A percentile compares a stretch with the other conserved stretches of the same genome.
Conservation (phyloP, 768 basidiomycete species). For the Macrolepiota dolichaula region DNA sequence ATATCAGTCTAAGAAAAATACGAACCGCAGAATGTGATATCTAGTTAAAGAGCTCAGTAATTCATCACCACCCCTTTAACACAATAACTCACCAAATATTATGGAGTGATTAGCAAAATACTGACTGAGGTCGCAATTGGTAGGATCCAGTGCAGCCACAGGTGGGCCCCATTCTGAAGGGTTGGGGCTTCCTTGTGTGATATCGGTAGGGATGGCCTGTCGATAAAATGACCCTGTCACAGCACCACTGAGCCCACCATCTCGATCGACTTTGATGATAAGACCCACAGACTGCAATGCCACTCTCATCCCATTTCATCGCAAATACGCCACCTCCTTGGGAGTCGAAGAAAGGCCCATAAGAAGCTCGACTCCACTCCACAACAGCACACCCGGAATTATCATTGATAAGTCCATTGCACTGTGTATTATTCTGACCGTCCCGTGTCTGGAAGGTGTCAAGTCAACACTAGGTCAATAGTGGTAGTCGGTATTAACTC, state of each 20-base stretch:
- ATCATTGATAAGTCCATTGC: slow-evolving; percentile 45
- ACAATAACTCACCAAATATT: slow-evolving; percentile 62
- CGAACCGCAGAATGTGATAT: slow-evolving; percentile 82
- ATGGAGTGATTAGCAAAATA: slow-evolving; percentile 72
- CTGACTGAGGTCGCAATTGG: slow-evolving; percentile 52
- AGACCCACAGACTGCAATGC: slow-evolving; percentile 74
- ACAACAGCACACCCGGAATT: slow-evolving; percentile 77
- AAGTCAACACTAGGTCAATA: neutral
- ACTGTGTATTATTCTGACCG: slow-evolving; percentile 27
- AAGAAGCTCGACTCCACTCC: slow-evolving; percentile 81
- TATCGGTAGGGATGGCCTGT: slow-evolving; percentile 69
- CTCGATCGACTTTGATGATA: neutral
- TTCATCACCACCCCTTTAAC: neutral
- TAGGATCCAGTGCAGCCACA: slow-evolving; percentile 56
- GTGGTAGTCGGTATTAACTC: neutral
- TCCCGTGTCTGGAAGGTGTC: neutral
- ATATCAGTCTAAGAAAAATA: neutral
- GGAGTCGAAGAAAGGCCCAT: slow-evolving; percentile 77
- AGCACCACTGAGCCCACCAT: slow-evolving; percentile 2
- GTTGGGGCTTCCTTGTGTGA: slow-evolving; percentile 55
- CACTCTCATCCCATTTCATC: slow-evolving; percentile 84
- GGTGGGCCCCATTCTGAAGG: slow-evolving; percentile 71
- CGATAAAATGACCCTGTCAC: slow-evolving; percentile 78
- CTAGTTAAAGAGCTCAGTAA: slow-evolving; percentile 31
- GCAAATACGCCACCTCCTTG: slow-evolving; percentile 83